Base-by-base conservation (phyloP, 345 rosid genomes). In the Populus davidiana region DNA sequence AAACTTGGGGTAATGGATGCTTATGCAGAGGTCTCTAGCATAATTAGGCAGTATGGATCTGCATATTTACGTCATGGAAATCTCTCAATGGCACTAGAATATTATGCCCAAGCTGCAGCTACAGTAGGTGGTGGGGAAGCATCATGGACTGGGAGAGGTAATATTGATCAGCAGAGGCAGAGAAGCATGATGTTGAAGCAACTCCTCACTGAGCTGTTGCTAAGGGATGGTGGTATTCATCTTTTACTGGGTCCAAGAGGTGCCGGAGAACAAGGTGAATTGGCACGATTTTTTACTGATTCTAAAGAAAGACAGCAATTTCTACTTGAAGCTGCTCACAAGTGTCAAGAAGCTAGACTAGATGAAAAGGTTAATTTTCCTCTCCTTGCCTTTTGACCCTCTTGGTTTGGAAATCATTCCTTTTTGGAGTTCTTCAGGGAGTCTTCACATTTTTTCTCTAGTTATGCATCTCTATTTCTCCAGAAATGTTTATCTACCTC, bases 31-130 rank as follows among this genome's bases (percentile, higher is more conserved):
- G 90, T 92, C 70, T 88, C 95, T 75, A 92, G 97, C 88, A 84
- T 96, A 81, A 94, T 94, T 80, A 92, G 97, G 85, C 98, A 90
- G 83, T 87, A 90, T 83, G 99, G 99, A 36, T 90, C 97, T 64
- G 88, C 90, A 81, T 91, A 85, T 86, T 78, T 94, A 69, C 94
- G 90, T 73, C 88, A 86, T 21, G 99, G 97, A 31, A 86, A 91
- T 81, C 93, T 92, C 75, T 85, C 88, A 35, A 81, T 88, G 90
- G 86, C 98, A 66, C 86, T 92, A 80, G 99, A 93, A 81, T 96
- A 96, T 84, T 96, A 92, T 78, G 97, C 93, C 72, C 98, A 93
- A 89, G 99, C 99, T 81, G 97, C 99, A 77, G 93, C 94, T 72
- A 88, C 93, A 50, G 91, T 93, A 64, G 98, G 97, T 68, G 99